Conservation (phyloP, 352 stramenopile genomes). For the Phytophthora citrophthora region DNA sequence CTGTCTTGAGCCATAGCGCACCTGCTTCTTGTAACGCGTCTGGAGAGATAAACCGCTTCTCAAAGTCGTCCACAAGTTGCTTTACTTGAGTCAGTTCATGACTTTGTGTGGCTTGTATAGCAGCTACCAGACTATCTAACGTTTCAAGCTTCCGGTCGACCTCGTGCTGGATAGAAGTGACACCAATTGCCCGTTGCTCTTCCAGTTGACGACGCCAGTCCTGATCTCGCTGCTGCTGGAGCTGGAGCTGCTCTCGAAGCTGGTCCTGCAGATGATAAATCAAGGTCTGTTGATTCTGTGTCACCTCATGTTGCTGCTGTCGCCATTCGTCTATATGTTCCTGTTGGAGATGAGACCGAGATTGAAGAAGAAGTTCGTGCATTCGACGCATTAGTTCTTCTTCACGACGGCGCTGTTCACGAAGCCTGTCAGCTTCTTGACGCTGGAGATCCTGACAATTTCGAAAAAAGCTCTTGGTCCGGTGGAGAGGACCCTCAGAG, state of each 20-base stretch:
- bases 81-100: slow-evolving; percentile 18
- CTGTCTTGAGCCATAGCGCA: slow-evolving; percentile 48
- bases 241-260: slow-evolving; percentile 15
- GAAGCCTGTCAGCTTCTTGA: slow-evolving; percentile 41
- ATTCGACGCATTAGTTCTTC: slow-evolving; percentile 49
- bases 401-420: slow-evolving; percentile 35
- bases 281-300: slow-evolving; percentile 34
- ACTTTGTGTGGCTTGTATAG: slow-evolving; percentile 14
- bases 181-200: slow-evolving; percentile 2
- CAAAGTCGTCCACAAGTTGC: slow-evolving; percentile 21
- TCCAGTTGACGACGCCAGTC: slow-evolving; percentile 18
- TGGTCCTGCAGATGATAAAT: slow-evolving; percentile 32
- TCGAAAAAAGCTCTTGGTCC: slow-evolving; percentile 49
- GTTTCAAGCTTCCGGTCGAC: slow-evolving; percentile 32
- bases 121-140: slow-evolving; percentile 15
- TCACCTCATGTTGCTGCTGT: slow-evolving; percentile 30
- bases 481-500: background rate
- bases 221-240: slow-evolving; percentile 29
- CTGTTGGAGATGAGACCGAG: slow-evolving; percentile 28
- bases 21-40: slow-evolving; percentile 35
- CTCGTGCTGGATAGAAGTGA: slow-evolving; percentile 24
- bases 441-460: slow-evolving; percentile 52
- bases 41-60: slow-evolving; percentile 34
- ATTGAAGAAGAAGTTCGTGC: slow-evolving; percentile 45
- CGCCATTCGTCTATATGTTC: slow-evolving; percentile 25